Percentiles rank a stretch among this genome's conserved stretches.
Conservation (phyloP, 208 protist species). For the Leptomonas seymouri region DNA sequence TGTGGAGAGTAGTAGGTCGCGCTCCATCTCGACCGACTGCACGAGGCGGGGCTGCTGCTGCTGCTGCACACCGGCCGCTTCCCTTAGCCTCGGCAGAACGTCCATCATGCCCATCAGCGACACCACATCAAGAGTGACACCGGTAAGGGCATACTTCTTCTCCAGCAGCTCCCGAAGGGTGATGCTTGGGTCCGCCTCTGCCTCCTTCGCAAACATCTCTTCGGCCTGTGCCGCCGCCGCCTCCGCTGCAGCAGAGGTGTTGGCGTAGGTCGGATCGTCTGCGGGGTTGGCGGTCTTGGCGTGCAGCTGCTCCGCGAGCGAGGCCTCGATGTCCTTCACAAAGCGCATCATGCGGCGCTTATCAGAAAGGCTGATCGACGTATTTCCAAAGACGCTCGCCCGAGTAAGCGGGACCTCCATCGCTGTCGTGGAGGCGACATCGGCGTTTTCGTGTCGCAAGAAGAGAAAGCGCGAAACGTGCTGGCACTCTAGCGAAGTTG, state of each 20-base stretch:
- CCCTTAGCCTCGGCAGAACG: slow-evolving; percentile 7
- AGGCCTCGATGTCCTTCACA: slow-evolving; percentile 78
- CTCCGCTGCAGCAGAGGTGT: slow-evolving; percentile 29
- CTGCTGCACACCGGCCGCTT: neutral
- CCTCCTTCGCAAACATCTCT: slow-evolving; percentile 18
- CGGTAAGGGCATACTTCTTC: slow-evolving; percentile 52
- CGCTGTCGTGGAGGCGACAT: slow-evolving; percentile 12
- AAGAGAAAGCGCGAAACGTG: slow-evolving; percentile 56
- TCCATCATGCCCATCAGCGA: slow-evolving; percentile 74
- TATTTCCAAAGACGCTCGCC: slow-evolving; percentile 73
- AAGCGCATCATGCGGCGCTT: slow-evolving; percentile 94
- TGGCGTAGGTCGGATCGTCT: slow-evolving; percentile 40
- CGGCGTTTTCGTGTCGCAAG: slow-evolving; percentile 20
- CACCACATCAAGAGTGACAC: slow-evolving; percentile 49
- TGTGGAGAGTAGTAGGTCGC: slow-evolving; percentile 74
- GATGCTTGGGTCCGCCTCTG: slow-evolving; percentile 23
- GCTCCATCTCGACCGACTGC: slow-evolving; percentile 54
- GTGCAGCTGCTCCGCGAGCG: slow-evolving; percentile 79
- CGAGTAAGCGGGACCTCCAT: slow-evolving; percentile 81
- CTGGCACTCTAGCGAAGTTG: slow-evolving; percentile 72
- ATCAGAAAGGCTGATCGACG: slow-evolving; percentile 67
- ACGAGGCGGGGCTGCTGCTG: slow-evolving; percentile 15
- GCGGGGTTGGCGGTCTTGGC: slow-evolving; percentile 53
- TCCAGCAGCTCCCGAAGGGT: slow-evolving; percentile 51
- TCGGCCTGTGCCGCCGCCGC: slow-evolving; percentile 24